These are phyloP conservation scores for Geotrichum reessii DNA, from an alignment of 1,139 yeast species.

Conservation along the genomic window DNA sequence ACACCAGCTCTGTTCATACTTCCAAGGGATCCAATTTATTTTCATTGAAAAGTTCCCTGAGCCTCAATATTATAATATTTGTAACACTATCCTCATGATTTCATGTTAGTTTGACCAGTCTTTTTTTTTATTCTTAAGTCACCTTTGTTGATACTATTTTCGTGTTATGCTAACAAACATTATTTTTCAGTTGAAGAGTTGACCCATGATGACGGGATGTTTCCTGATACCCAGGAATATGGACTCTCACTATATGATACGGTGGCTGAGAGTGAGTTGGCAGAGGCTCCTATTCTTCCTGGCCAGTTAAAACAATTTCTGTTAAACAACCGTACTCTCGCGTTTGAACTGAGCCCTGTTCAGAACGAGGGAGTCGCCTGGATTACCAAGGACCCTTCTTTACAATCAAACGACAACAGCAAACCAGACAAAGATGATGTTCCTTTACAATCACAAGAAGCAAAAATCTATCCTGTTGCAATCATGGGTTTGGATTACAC, in stretches of 20 bases:
- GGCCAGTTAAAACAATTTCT: constrained; percentile 33
- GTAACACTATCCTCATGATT: constrained; percentile 1
- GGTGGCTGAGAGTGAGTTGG: constrained; percentile 10
- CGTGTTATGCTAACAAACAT: background rate
- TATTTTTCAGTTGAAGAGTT: constrained; percentile 7
- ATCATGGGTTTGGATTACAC: constrained; percentile 39
- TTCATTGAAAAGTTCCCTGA: background rate
- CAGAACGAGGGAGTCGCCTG: constrained; percentile 40
- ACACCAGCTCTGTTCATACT: background rate
- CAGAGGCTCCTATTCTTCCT: constrained; percentile 32
- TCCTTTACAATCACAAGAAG: constrained; percentile 26
- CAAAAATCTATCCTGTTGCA: constrained; percentile 39
- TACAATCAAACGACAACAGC: background rate
- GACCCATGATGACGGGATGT: constrained; percentile 9
- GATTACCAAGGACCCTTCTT: constrained; percentile 32
- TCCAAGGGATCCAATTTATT: background rate
- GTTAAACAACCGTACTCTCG: constrained; percentile 37
- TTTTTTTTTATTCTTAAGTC: background rate
- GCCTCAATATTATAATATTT: background rate
- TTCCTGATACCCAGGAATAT: constrained; percentile 12
- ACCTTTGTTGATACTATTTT: background rate
- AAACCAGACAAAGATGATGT: constrained; percentile 12
- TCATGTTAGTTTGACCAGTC: constrained; percentile 4
- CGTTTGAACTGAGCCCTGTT: constrained; percentile 41
- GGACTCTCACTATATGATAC: constrained; percentile 8